Conservation (phyloP, 2,329 filamentous ascomycete genomes). For the Talaromyces sp. region DNA sequence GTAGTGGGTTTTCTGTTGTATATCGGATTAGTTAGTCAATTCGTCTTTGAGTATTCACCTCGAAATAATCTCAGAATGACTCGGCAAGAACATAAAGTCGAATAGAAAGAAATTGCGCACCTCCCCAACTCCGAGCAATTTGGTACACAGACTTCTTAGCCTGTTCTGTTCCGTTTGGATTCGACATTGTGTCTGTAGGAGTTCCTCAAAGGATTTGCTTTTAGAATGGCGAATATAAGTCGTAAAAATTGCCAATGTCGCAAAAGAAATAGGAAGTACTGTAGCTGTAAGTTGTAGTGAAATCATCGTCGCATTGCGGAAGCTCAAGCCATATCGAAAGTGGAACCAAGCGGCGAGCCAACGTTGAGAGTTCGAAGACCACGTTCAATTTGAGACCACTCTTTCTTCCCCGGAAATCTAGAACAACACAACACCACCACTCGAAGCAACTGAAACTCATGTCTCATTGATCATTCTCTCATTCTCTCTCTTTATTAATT, state of each 20-base stretch:
- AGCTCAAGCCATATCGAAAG: slow-evolving; percentile 4
- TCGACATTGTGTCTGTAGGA: slow-evolving; percentile 6
- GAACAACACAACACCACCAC: background rate
- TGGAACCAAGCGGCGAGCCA: slow-evolving; percentile 8
- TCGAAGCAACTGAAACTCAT: background rate
- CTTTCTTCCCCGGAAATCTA: background rate
- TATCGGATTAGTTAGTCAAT: background rate
- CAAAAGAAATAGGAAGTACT: background rate
- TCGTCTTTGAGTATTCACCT: background rate
- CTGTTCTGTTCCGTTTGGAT: slow-evolving; percentile 27
- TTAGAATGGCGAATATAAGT: background rate
- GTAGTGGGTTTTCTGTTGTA: slow-evolving; percentile 56
- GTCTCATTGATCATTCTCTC: background rate
- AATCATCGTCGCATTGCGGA: background rate
- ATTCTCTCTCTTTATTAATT: background rate
- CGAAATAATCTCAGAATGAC: background rate
- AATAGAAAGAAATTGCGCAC: slow-evolving; percentile 23
- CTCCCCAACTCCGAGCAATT: slow-evolving; percentile 40
- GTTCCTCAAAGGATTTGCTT: background rate
- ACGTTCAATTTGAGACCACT: background rate
- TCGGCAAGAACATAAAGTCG: background rate
- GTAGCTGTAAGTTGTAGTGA: background rate
- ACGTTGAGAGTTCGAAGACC: slow-evolving; percentile 3
- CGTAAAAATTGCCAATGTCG: too few relatives aligned
- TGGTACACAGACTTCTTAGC: slow-evolving; percentile 37